These are phyloP conservation scores for Penstemon newberryi DNA, from an alignment of 257 asterid species.

Conservation along the genomic window DNA sequence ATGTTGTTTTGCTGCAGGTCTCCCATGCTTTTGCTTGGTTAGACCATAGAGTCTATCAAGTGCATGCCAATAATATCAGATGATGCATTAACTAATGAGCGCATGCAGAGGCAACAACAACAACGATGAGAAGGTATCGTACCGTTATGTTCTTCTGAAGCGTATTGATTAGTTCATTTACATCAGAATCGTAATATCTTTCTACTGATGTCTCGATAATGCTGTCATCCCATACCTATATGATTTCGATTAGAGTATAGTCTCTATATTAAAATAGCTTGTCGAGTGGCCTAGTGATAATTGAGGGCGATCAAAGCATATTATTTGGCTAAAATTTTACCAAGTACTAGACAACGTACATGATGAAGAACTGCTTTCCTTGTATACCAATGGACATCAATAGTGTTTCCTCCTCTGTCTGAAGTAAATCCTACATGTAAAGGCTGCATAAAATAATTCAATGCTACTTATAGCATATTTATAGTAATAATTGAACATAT, in stretches of 20 bases:
- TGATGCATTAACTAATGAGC: neutral
- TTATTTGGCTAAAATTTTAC: too few species aligned
- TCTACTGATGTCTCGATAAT: constrained; percentile 72
- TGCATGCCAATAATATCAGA: neutral
- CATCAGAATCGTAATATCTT: constrained; percentile 51
- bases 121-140: neutral
- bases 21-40: constrained; percentile 74
- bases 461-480: neutral
- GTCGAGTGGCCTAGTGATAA: neutral
- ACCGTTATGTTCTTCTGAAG: constrained; percentile 76
- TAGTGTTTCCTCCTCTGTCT: constrained; percentile 66
- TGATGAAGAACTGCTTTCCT: constrained; percentile 76
- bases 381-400: constrained; percentile 78
- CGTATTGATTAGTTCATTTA: constrained; percentile 44
- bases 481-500: neutral
- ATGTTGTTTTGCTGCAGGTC: constrained; percentile 58
- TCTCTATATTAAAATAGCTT: neutral
- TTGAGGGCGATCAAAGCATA: too few species aligned
- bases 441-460: constrained; percentile 49
- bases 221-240: constrained; percentile 78
- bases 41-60: constrained; percentile 67
- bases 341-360: constrained; percentile 38
- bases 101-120: neutral
- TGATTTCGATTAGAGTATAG: neutral
- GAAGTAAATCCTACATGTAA: constrained; percentile 74